These are phyloP conservation scores for Pleurozium schreberi DNA, from an alignment of 225 moss, liverwort and hornwort species.

Conservation along the genomic window DNA sequence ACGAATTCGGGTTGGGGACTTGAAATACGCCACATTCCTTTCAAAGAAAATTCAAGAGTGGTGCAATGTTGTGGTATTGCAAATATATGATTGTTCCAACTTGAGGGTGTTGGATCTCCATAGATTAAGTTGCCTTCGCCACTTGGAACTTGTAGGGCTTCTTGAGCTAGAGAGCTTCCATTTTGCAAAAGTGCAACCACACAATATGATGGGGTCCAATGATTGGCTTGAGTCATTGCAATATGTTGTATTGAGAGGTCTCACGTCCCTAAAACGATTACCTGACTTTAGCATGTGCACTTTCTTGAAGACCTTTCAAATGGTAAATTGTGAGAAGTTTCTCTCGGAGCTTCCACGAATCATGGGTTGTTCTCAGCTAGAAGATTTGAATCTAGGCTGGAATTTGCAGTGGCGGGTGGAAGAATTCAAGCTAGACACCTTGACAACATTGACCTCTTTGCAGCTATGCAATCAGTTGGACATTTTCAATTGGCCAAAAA, in stretches of 20 bases:
- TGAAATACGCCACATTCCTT: too few species aligned
- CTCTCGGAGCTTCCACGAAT: not conserved
- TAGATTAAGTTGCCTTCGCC: too few species aligned
- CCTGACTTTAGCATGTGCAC: not conserved
- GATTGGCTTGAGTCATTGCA: not conserved
- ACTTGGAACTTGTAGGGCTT: too few species aligned
- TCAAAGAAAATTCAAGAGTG: too few species aligned
- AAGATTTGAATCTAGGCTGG: not conserved
- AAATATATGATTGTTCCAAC: too few species aligned
- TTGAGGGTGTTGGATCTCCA: too few species aligned
- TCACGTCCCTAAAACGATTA: not conserved
- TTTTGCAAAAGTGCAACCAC: too few species aligned
- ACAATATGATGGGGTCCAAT: too few species aligned
- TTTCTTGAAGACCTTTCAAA: not conserved
- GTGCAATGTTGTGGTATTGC: too few species aligned
- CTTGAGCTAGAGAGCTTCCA: too few species aligned
- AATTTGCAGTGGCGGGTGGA: not conserved
- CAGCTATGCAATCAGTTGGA: accelerated
- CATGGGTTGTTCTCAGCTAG: not conserved
- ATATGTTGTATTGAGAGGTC: not conserved
- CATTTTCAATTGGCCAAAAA: accelerated
- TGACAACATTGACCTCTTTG: not conserved
- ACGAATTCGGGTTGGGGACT: too few species aligned
- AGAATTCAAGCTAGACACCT: not conserved
- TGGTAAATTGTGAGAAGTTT: not conserved